These are phyloP conservation scores for Coffea eugenioides DNA, from an alignment of 257 asterid species.

Conservation along the genomic window DNA sequence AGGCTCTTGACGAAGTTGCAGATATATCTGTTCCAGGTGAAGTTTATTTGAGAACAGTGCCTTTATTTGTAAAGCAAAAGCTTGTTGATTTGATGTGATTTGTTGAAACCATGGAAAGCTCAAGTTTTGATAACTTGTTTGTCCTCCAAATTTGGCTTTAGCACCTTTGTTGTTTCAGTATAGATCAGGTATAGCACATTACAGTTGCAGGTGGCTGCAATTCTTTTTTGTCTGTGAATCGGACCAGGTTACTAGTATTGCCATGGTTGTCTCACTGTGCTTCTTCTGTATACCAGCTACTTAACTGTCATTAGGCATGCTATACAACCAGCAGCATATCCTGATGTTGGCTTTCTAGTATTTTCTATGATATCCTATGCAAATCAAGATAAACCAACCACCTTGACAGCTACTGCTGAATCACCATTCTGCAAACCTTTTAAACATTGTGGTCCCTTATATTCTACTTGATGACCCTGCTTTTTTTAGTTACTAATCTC, in stretches of 20 bases:
- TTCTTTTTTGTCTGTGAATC: background rate
- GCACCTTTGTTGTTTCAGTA: background rate
- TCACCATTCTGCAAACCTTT: background rate
- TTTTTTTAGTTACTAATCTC: background rate
- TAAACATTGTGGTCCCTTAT: background rate
- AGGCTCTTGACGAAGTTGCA: conserved; percentile 88
- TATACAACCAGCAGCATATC: background rate
- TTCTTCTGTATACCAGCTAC: background rate
- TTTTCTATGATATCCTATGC: background rate
- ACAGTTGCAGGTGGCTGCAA: background rate
- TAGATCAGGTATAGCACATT: background rate
- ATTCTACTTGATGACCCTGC: background rate
- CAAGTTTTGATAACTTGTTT: background rate
- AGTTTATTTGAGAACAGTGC: conserved; percentile 18
- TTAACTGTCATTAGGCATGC: background rate
- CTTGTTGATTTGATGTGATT: background rate
- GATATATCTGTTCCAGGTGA: conserved; percentile 89
- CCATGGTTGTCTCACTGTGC: background rate
- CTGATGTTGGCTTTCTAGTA: background rate
- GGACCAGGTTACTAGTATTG: background rate
- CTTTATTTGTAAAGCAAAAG: background rate
- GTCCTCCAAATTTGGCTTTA: background rate
- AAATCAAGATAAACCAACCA: background rate
- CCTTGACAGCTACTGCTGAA: background rate
- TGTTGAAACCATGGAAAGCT: background rate